Conservation (phyloP, 2,329 filamentous ascomycete species). For the Coniochaeta sp. region DNA sequence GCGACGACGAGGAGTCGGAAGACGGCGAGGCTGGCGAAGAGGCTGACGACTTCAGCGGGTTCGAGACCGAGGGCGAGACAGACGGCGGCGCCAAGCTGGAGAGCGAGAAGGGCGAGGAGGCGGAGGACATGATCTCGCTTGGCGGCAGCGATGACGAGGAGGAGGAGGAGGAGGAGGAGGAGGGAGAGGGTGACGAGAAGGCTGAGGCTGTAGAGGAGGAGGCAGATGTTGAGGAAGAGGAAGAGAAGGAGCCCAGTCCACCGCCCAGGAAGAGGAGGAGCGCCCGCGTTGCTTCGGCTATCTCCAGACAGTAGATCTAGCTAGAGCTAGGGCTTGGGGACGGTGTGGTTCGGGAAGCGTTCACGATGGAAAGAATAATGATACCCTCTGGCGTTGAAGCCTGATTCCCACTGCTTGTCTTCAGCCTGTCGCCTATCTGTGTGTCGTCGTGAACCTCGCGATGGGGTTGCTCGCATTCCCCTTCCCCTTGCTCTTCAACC, state of each 20-base stretch:
- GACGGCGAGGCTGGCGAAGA: conserved; percentile 18
- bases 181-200: conserved; percentile 16
- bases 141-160: conserved; percentile 16
- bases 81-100: conserved; percentile 4
- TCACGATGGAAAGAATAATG: conserved; percentile 1
- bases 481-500: no score
- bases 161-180: conserved; percentile 25
- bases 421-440: no score
- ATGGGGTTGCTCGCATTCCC: no score
- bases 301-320: neutral
- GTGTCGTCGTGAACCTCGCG: no score
- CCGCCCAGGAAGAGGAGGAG: conserved; percentile 1
- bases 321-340: no score
- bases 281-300: neutral
- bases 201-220: conserved; percentile 16
- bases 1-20: conserved; percentile 20
- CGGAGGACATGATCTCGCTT: conserved; percentile 1
- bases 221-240: neutral
- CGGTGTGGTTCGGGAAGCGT: neutral
- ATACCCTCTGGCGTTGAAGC: conserved; percentile 1
- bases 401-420: no score
- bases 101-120: neutral
- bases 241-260: neutral
- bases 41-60: conserved; percentile 38
- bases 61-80: conserved; percentile 35